Percentiles rank a stretch among this genome's conserved stretches.
Evolutionary conservation across 371 early-diverging fungal species (phyloP).

Genomic region (Batrachochytrium dendrobatidis): DNA sequence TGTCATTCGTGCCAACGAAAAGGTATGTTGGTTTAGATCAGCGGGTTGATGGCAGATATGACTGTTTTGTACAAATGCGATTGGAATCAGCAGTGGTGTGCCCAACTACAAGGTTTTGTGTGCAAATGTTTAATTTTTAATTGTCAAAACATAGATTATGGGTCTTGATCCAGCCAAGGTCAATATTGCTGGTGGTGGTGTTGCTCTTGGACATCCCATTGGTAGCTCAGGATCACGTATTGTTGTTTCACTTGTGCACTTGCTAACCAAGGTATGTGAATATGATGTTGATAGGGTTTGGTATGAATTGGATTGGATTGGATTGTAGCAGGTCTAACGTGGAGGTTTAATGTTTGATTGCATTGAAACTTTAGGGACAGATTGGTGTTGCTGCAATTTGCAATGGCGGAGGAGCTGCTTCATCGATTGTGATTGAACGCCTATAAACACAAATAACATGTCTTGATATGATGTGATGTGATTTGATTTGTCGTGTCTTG

Average conservation of each 20-base stretch:
- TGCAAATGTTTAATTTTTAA: neutral
- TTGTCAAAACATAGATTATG: slow-evolving; percentile 46
- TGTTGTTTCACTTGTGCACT: slow-evolving; percentile 72
- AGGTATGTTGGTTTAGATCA: slow-evolving; percentile 23
- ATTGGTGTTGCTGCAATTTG: slow-evolving; percentile 90
- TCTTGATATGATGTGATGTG: too few species aligned
- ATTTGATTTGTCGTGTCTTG: too few species aligned
- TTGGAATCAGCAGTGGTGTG: neutral
- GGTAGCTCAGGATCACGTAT: slow-evolving; percentile 96
- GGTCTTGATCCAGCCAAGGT: slow-evolving; percentile 67
- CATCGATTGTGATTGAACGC: slow-evolving; percentile 78
- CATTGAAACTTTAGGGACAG: too few species aligned
- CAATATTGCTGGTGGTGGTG: slow-evolving; percentile 94
- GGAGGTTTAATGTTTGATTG: too few species aligned
- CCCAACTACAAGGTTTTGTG: neutral
- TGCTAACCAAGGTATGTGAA: slow-evolving; percentile 59
- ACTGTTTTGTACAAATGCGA: neutral
- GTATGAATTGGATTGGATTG: too few species aligned
- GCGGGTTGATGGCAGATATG: neutral
- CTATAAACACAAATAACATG: too few species aligned
- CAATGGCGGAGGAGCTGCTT: slow-evolving; percentile 95
- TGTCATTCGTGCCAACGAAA: slow-evolving; percentile 85
- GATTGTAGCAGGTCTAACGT: too few species aligned
- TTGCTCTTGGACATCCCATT: slow-evolving; percentile 96
- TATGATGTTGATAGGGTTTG: slow-evolving; percentile 8